A percentile compares a stretch with the other conserved stretches of the same genome.
phyloP scores from a whole-genome alignment of 768 basidiomycete genomes.

The Tylopilus felleus region DNA sequence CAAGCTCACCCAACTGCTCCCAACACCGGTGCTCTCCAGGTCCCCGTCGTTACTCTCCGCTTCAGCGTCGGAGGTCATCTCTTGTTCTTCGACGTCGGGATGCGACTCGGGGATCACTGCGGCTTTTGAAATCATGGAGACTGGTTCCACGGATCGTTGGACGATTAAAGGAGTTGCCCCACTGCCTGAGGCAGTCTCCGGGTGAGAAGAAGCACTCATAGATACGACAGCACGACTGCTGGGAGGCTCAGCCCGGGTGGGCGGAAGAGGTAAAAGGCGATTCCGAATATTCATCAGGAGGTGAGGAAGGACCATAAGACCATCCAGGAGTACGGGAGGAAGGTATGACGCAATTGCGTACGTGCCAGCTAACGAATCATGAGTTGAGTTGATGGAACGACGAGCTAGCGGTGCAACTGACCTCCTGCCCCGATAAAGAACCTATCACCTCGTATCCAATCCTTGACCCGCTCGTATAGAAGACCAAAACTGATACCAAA shows the following conservation, averaged over 20 bases:
- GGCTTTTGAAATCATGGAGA: conserved; percentile 14
- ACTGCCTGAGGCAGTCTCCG: conserved; percentile 6
- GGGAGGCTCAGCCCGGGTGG: conserved; percentile 35
- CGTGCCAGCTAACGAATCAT: conserved; percentile 52
- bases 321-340: conserved; percentile 61
- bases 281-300: conserved; percentile 61
- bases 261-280: conserved; percentile 51
- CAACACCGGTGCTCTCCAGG: conserved; percentile 47
- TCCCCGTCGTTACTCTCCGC: conserved; percentile 62
- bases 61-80: conserved; percentile 62
- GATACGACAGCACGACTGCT: conserved; percentile 25
- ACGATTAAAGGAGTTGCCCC: background rate
- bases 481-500: conserved; percentile 45
- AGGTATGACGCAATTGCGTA: conserved; percentile 70
- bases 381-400: conserved; percentile 2
- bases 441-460: conserved; percentile 64
- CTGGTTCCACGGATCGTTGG: conserved; percentile 5
- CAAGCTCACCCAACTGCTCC: conserved; percentile 72
- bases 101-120: conserved; percentile 5
- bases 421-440: conserved; percentile 80
- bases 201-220: conserved; percentile 8
- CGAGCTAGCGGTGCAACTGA: conserved; percentile 32
- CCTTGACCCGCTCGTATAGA: conserved; percentile 38
- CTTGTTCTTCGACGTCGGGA: conserved; percentile 27
- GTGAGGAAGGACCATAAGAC: conserved; percentile 63